Base-by-base conservation (phyloP, 139 green algal species). In the Closterium sp. region DNA sequence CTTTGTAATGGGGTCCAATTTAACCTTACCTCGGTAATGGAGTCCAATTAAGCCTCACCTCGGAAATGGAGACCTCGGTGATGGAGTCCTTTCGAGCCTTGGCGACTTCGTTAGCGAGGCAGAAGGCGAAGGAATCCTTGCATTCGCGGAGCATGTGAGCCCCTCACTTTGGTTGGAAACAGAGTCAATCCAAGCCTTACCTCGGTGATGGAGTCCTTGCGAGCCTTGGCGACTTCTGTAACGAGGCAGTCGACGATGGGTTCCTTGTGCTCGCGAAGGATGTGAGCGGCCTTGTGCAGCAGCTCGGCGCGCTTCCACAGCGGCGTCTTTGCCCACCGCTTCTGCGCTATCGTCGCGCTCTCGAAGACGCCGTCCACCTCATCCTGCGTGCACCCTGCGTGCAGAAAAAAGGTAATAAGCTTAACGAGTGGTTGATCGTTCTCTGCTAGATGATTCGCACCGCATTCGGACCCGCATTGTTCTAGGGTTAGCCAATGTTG, bases 191-290 rank as follows among this genome's bases (percentile, higher is more conserved):
- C 8, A 4, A 86, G 64, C 28, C 84, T 87, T 83, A 90, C 89
- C 92, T 94, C 94, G 10, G 95, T 96, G 85, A 97, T 43, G 5
- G 92, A 93, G 93, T 99, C 97, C 88, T 98, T 98, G 0, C 92
- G 89, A 3, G 96, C 94, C 96, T 99, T 99, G 43, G 98, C 98
- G 25, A 99, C 95, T 95, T 99, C 98, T 64, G 96, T 96, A 7
- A 99, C 95, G 31, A 99, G 94, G 81, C 95, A 96, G 83, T 97
- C 95, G 0, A 97, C 98, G 25, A 99, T 98, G 31, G 97, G 96
- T 90, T 95, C 90, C 2, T 96, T 95, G 87, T 99, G 94, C 85
- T 98, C 91, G 3, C 97, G 95, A 95, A 99, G 96, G 5, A 98
- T 84, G 12, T 28, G 34, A 21, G 93, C 93, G 34, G 93, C 93